Evolutionary conservation across 2,329 filamentous ascomycete genomes (phyloP).

Genomic region (Knufia fluminis): DNA sequence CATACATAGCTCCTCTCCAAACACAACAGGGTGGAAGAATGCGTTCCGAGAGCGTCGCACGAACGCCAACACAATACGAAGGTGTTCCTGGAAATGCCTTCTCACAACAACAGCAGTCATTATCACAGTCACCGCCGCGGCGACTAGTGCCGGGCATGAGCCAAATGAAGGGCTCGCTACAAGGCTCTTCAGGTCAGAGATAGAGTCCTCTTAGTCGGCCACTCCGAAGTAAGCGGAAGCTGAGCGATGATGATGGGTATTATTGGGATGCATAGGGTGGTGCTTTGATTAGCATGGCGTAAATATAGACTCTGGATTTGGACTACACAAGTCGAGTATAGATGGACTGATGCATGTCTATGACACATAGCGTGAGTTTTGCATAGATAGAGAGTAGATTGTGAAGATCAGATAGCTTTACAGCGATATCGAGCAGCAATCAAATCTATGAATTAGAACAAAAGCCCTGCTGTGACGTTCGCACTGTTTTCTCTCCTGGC

Average conservation of each 20-base stretch:
- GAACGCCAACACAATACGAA: slow-evolving; percentile 5
- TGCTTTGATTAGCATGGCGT: not conserved
- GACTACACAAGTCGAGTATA: not conserved
- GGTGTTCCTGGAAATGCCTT: slow-evolving; percentile 22
- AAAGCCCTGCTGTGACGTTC: too few relatives aligned
- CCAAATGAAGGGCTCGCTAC: slow-evolving; percentile 17
- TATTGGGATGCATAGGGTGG: slow-evolving; percentile 2
- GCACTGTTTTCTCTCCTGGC: too few relatives aligned
- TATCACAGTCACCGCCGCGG: slow-evolving; percentile 11
- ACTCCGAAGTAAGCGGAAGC: not conserved
- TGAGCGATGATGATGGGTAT: not conserved
- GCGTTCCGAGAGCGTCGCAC: slow-evolving; percentile 1
- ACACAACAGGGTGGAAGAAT: not conserved
- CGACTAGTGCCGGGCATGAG: slow-evolving; percentile 18
- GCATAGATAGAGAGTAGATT: not conserved
- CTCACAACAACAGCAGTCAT: slow-evolving; percentile 16
- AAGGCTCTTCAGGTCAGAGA: slow-evolving; percentile 5
- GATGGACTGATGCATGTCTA: not conserved
- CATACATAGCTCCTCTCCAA: slow-evolving; percentile 2
- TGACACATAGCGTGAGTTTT: not conserved
- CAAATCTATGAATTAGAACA: too few relatives aligned
- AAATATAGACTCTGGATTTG: not conserved
- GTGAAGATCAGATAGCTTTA: not conserved
- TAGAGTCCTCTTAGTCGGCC: slow-evolving; percentile 1
- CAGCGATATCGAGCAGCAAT: not conserved